A percentile compares a stretch with the other conserved stretches of the same genome.
Conservation (phyloP, 352 stramenopile genomes). For the Pythium sp. region DNA sequence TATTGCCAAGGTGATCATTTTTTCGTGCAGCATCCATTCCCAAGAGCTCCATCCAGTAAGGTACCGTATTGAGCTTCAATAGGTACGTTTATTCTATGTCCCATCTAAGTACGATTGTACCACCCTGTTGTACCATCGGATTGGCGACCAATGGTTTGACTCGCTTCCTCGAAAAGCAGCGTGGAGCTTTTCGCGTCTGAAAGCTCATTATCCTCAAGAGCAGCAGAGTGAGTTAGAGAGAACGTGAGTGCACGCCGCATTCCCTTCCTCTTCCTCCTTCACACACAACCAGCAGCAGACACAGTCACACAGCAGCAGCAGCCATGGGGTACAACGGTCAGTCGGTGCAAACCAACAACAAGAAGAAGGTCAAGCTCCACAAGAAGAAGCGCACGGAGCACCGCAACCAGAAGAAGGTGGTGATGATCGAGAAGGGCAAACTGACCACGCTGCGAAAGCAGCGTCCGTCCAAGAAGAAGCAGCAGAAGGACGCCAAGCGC, state of each 20-base stretch:
- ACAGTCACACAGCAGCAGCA: slow-evolving; percentile 13
- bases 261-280: neutral
- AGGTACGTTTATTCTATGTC: neutral
- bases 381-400: slow-evolving; percentile 79
- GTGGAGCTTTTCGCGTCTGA: slow-evolving; percentile 16
- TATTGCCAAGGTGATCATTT: neutral
- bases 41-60: neutral
- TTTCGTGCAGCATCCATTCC: neutral
- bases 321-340: slow-evolving; percentile 53
- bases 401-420: slow-evolving; percentile 83
- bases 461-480: slow-evolving; percentile 83
- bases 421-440: slow-evolving; percentile 51
- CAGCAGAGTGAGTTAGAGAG: neutral
- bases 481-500: slow-evolving; percentile 81
- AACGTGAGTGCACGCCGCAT: slow-evolving; percentile 4
- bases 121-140: slow-evolving; percentile 27
- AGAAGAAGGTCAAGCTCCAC: slow-evolving; percentile 85
- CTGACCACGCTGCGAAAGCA: slow-evolving; percentile 59
- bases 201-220: slow-evolving; percentile 10
- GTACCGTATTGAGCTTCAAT: neutral
- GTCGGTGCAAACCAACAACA: slow-evolving; percentile 78
- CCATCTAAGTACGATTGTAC: slow-evolving; percentile 19
- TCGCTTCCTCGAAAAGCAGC: neutral
- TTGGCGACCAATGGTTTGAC: slow-evolving; percentile 24
- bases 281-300: slow-evolving; percentile 6